Conservation (phyloP, 805 yeast species). For the Jamesozyma spencerorum region DNA sequence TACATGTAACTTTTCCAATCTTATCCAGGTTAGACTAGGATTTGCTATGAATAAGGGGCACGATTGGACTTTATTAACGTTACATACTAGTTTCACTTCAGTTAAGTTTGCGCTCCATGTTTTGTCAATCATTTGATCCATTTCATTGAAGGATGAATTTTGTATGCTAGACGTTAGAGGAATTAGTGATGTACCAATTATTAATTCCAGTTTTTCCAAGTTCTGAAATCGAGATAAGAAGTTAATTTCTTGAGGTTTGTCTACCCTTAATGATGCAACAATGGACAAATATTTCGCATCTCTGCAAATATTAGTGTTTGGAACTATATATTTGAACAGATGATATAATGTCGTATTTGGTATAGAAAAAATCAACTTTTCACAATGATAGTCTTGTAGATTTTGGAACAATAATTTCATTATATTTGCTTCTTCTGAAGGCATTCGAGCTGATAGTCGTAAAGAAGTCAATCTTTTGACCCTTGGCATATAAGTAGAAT, state of each 20-base stretch:
- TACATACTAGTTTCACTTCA: slow-evolving; percentile 19
- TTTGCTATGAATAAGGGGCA: slow-evolving; percentile 11
- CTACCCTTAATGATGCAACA: slow-evolving; percentile 13
- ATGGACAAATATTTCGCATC: slow-evolving; percentile 14
- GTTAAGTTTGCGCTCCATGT: slow-evolving; percentile 14
- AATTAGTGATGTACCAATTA: slow-evolving; percentile 13
- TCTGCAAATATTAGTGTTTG: slow-evolving; percentile 6
- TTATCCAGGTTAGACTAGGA: slow-evolving; percentile 1
- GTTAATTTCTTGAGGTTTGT: slow-evolving; percentile 15
- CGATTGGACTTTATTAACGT: slow-evolving; percentile 11
- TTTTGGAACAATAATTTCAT: slow-evolving; percentile 9
- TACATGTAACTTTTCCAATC: slow-evolving; percentile 4
- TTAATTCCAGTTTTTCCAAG: slow-evolving; percentile 16
- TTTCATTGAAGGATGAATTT: background rate
- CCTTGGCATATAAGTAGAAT: background rate
- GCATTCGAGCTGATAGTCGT: slow-evolving; percentile 13
- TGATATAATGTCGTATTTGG: slow-evolving; percentile 17
- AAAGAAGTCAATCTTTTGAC: slow-evolving; percentile 7
- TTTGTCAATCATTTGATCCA: slow-evolving; percentile 3
- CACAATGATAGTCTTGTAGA: slow-evolving; percentile 8
- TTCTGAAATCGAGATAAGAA: slow-evolving; percentile 12
- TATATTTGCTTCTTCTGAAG: slow-evolving; percentile 20
- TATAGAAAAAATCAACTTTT: slow-evolving; percentile 13
- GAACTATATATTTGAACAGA: slow-evolving; percentile 8
- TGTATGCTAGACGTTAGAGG: slow-evolving; percentile 7